phyloP scores from a whole-genome alignment of 2,329 filamentous ascomycete genomes.

The Neopestalotiopsis sp. region DNA sequence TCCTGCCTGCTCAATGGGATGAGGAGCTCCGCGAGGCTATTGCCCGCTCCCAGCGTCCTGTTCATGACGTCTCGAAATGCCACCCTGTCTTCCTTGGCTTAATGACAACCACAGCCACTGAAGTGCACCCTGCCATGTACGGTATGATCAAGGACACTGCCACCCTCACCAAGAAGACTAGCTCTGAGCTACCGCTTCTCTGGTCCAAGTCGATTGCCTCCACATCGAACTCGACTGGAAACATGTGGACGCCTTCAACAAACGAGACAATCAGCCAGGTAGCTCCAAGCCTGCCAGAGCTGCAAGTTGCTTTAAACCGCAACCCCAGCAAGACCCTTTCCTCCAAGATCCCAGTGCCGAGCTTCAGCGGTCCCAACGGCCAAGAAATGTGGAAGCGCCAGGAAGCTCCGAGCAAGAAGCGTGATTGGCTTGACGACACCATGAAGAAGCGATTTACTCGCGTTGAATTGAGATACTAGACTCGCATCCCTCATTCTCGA shows the following conservation, averaged over 20 bases:
- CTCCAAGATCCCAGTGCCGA: conserved; percentile 19
- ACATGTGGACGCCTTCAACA: conserved; percentile 24
- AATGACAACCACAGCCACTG: conserved; percentile 26
- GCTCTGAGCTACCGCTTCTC: conserved; percentile 20
- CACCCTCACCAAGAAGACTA: background rate
- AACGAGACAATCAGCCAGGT: background rate
- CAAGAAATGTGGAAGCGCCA: conserved; percentile 31
- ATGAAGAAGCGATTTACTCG: conserved; percentile 15
- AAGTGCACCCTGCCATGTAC: conserved; percentile 33
- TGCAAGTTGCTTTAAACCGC: background rate
- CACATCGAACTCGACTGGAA: background rate
- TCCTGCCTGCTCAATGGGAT: conserved; percentile 29
- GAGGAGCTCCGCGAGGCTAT: conserved; percentile 32
- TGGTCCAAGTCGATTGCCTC: conserved; percentile 24
- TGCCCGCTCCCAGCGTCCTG: conserved; percentile 19
- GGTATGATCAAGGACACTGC: background rate
- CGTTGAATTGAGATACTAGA: conserved; percentile 14
- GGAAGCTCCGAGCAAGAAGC: background rate
- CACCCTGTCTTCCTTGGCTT: conserved; percentile 41
- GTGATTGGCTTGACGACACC: conserved; percentile 15
- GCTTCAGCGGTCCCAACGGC: conserved; percentile 24
- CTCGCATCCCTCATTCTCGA: background rate
- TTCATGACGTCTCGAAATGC: conserved; percentile 34
- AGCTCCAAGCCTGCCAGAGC: background rate
- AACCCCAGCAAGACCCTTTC: conserved; percentile 16